These are phyloP conservation scores for Phytophthora sp. DNA, from an alignment of 352 stramenopile species.

Conservation along the genomic window DNA sequence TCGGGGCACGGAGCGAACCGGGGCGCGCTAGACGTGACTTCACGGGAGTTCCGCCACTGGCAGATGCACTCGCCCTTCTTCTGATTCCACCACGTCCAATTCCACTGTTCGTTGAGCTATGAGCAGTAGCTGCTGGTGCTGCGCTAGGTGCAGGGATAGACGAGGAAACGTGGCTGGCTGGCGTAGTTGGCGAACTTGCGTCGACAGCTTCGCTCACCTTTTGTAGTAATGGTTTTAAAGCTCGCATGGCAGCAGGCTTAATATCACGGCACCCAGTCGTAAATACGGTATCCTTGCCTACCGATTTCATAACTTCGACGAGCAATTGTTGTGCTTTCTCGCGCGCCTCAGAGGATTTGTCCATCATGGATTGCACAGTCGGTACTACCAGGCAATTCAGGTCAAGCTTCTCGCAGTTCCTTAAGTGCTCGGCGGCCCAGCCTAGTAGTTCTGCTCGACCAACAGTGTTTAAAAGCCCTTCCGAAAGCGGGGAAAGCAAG, in stretches of 20 bases:
- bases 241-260: slow-evolving; percentile 87
- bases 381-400: slow-evolving; percentile 67
- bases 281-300: slow-evolving; percentile 76
- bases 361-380: slow-evolving; percentile 82
- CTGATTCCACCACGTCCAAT: slow-evolving; percentile 24
- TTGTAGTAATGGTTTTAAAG: slow-evolving; percentile 83
- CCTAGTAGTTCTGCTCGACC: slow-evolving; percentile 77
- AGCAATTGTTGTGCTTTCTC: slow-evolving; percentile 84
- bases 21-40: slow-evolving; percentile 44
- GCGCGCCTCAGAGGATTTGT: slow-evolving; percentile 84
- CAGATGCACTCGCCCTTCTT: slow-evolving; percentile 31
- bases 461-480: slow-evolving; percentile 79
- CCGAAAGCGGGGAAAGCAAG: slow-evolving; percentile 66
- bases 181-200: slow-evolving; percentile 13
- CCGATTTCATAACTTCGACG: slow-evolving; percentile 81
- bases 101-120: slow-evolving; percentile 7
- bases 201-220: slow-evolving; percentile 68
- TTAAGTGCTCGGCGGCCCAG: slow-evolving; percentile 75
- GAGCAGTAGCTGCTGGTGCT: slow-evolving; percentile 9
- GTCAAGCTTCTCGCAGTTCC: slow-evolving; percentile 71
- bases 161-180: background rate
- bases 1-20: slow-evolving; percentile 35
- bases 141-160: slow-evolving; percentile 8
- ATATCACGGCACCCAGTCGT: slow-evolving; percentile 80
- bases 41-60: slow-evolving; percentile 21